Percentiles rank a stretch among this genome's conserved stretches.
Evolutionary conservation across 179 eudicot genomes (phyloP).

Genomic region (Vitellaria paradoxa): DNA sequence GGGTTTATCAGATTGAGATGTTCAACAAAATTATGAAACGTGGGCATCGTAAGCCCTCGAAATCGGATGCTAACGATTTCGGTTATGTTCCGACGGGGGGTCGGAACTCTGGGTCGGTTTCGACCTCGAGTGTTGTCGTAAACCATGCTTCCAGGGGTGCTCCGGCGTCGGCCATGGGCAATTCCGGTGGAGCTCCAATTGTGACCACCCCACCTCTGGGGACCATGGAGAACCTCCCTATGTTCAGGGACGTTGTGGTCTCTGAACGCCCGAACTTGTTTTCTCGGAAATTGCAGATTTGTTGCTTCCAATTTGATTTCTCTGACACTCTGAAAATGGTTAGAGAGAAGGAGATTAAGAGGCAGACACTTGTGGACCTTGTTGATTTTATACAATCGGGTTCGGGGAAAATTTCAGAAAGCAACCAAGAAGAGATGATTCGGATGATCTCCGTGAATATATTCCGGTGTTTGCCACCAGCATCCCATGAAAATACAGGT

Average conservation of each 20-base stretch:
- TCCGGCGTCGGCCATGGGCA: constrained; percentile 9
- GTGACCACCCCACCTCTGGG: constrained; percentile 30
- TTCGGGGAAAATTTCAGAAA: constrained; percentile 47
- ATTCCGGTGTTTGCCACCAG: constrained; percentile 59
- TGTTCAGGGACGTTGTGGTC: constrained; percentile 49
- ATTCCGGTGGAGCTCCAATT: constrained; percentile 14
- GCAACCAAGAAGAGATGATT: constrained; percentile 61
- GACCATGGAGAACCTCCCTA: constrained; percentile 48
- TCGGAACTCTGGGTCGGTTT: no score
- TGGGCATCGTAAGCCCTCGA: constrained; percentile 25
- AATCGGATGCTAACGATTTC: constrained; percentile 16
- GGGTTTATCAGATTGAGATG: constrained; percentile 24
- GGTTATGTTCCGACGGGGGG: not conserved
- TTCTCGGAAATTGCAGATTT: constrained; percentile 54
- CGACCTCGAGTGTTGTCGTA: constrained; percentile 45
- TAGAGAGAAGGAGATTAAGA: constrained; percentile 63
- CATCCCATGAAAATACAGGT: constrained; percentile 52
- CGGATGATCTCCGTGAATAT: constrained; percentile 62
- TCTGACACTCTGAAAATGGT: constrained; percentile 48
- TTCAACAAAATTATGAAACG: constrained; percentile 29
- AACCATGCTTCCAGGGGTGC: constrained; percentile 63
- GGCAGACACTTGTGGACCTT: constrained; percentile 54
- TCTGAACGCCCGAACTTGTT: constrained; percentile 51
- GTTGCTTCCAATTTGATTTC: constrained; percentile 56
- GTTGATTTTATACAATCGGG: constrained; percentile 60